Percentiles rank a stretch among this genome's conserved stretches.
phyloP scores from a whole-genome alignment of 163 green algal genomes.

The Chlamydomonas reinhardtii region DNA sequence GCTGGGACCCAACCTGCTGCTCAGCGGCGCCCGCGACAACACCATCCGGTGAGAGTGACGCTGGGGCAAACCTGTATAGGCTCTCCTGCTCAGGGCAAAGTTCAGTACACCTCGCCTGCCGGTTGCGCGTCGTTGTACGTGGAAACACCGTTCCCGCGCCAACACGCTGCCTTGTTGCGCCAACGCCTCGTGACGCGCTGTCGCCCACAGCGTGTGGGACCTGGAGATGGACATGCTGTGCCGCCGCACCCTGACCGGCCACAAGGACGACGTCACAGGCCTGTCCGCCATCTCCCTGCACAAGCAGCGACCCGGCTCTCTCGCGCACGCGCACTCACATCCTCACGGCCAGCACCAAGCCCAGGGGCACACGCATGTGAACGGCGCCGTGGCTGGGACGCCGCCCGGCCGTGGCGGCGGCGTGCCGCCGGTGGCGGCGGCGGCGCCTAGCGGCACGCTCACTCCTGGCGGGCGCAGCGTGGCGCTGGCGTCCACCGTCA shows the following conservation, averaged over 20 bases:
- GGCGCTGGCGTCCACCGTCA: slow-evolving; percentile 55
- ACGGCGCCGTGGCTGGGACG: no score
- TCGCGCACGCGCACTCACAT: no score
- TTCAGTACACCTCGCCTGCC: no score
- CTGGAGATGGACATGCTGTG: slow-evolving; percentile 87
- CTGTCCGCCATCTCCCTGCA: slow-evolving; percentile 62
- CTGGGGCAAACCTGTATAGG: no score
- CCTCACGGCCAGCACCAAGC: no score
- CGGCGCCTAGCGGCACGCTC: background rate
- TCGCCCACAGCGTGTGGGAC: slow-evolving; percentile 84
- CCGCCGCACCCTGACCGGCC: slow-evolving; percentile 84
- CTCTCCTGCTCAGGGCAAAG: no score
- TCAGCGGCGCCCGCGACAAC: slow-evolving; percentile 86
- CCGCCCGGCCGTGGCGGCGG: background rate
- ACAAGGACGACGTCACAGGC: slow-evolving; percentile 87
- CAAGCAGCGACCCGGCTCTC: background rate
- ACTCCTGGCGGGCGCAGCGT: background rate
- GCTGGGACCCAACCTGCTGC: slow-evolving; percentile 75
- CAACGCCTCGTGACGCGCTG: no score
- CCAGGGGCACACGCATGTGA: no score
- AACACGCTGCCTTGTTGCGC: no score
- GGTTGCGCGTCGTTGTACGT: no score
- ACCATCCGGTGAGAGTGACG: slow-evolving; percentile 65
- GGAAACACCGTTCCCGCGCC: no score
- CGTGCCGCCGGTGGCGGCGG: background rate